Conservation (phyloP, 306 rosid species). For the Trifolium subterraneum region DNA sequence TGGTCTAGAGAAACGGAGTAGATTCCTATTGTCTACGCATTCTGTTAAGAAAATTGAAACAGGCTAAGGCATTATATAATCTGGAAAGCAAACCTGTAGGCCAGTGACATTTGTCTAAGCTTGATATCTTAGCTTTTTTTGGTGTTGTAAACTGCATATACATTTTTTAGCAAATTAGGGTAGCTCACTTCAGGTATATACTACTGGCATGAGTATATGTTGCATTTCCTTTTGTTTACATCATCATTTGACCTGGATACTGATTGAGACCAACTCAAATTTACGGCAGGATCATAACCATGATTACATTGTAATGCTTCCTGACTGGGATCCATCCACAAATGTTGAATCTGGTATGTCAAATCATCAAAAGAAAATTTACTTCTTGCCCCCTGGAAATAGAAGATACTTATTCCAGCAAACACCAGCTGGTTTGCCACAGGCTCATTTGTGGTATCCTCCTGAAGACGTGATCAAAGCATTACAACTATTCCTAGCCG, state of each 20-base stretch:
- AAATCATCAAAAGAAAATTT: conserved; percentile 43
- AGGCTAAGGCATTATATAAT: too few relatives aligned
- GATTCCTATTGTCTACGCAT: too few relatives aligned
- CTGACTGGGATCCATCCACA: conserved; percentile 83
- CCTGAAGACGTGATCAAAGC: conserved; percentile 69
- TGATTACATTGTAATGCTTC: conserved; percentile 81
- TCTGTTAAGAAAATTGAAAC: too few relatives aligned
- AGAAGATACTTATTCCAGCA: conserved; percentile 55
- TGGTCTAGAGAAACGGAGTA: too few relatives aligned
- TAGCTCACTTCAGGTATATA: neutral
- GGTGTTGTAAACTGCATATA: neutral
- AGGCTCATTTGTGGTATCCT: conserved; percentile 92
- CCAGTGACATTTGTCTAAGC: neutral
- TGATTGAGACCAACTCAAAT: conserved; percentile 29
- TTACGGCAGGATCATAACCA: conserved; percentile 82
- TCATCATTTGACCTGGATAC: conserved; percentile 15
- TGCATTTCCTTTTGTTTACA: conserved; percentile 30
- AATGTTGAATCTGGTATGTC: conserved; percentile 34
- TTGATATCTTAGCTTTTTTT: neutral
- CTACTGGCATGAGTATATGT: neutral
- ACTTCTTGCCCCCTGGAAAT: conserved; percentile 48
- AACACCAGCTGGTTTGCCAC: conserved; percentile 51
- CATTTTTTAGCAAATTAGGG: neutral
- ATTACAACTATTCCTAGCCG: conserved; percentile 64
- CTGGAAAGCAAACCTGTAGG: too few relatives aligned